phyloP scores from a whole-genome alignment of 1,284 basidiomycete genomes.

The Vanrija sp. region DNA sequence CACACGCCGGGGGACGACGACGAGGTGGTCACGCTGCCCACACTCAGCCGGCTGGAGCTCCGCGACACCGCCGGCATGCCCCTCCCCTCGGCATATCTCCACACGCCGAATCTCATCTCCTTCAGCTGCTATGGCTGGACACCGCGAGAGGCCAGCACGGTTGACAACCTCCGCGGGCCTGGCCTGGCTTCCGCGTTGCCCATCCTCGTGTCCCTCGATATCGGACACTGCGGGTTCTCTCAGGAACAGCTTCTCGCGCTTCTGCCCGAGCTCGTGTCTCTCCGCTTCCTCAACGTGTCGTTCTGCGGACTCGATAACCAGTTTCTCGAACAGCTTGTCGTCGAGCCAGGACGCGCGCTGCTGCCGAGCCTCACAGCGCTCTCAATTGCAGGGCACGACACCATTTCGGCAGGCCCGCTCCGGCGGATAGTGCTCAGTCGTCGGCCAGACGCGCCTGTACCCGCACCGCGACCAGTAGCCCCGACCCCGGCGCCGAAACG shows the following conservation, averaged over 20 bases:
- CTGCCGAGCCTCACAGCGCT: conserved; percentile 33
- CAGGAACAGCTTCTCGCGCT: conserved; percentile 8
- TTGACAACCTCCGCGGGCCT: conserved; percentile 8
- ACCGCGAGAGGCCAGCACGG: background rate
- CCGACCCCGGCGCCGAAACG: background rate
- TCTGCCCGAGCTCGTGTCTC: conserved; percentile 8
- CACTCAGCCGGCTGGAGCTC: conserved; percentile 1
- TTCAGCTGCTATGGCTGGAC: conserved; percentile 11
- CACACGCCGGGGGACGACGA: background rate
- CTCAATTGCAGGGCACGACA: conserved; percentile 23
- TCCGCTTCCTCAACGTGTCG: conserved; percentile 33
- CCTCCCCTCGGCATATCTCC: background rate
- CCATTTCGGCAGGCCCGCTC: conserved; percentile 22
- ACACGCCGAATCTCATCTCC: conserved; percentile 13
- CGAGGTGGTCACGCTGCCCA: background rate
- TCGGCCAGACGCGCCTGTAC: background rate
- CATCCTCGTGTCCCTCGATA: conserved; percentile 25
- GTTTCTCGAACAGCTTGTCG: conserved; percentile 27
- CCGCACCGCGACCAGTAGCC: background rate
- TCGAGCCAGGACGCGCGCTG: conserved; percentile 6
- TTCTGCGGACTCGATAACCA: conserved; percentile 20
- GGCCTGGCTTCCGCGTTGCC: conserved; percentile 13
- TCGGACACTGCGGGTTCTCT: conserved; percentile 16
- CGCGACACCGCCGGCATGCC: background rate
- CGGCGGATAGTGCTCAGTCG: conserved; percentile 17